phyloP scores from a whole-genome alignment of 768 basidiomycete species.

The Tulasnella sp. region DNA sequence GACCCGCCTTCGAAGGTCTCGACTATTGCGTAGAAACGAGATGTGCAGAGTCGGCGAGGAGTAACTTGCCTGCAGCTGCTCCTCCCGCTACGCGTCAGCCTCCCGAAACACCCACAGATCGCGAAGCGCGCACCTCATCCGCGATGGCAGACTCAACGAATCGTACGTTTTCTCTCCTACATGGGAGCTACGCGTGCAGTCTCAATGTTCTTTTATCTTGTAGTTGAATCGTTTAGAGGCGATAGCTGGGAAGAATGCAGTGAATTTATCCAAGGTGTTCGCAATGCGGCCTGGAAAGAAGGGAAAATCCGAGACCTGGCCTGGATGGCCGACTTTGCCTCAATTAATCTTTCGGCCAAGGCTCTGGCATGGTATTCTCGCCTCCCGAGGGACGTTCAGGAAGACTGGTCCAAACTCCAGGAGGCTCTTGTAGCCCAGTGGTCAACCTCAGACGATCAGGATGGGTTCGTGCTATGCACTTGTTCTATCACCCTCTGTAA shows the following conservation, averaged over 20 bases:
- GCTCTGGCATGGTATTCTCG: neutral
- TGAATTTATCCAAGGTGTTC: neutral
- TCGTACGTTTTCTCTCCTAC: too few relatives aligned
- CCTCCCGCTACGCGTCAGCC: too few relatives aligned
- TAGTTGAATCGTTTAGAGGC: neutral
- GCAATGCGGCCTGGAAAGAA: neutral
- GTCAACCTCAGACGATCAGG: neutral
- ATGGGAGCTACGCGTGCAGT: too few relatives aligned
- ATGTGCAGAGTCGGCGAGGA: too few relatives aligned
- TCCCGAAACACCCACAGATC: too few relatives aligned
- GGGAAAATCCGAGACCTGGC: neutral
- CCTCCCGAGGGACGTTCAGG: neutral
- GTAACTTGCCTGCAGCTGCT: too few relatives aligned
- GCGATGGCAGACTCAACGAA: too few relatives aligned
- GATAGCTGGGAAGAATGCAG: neutral
- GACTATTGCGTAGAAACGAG: too few relatives aligned
- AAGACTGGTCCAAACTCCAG: slow-evolving; percentile 6
- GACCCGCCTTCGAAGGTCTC: too few relatives aligned
- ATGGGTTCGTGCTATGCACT: neutral
- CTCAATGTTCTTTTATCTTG: too few relatives aligned
- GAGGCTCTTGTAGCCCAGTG: neutral
- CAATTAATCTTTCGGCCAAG: neutral
- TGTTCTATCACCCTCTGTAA: too few relatives aligned
- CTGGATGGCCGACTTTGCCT: slow-evolving; percentile 16
- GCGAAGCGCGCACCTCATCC: too few relatives aligned